Base-by-base conservation (phyloP, 2,329 filamentous ascomycete species). In the Fusarium sp. region DNA sequence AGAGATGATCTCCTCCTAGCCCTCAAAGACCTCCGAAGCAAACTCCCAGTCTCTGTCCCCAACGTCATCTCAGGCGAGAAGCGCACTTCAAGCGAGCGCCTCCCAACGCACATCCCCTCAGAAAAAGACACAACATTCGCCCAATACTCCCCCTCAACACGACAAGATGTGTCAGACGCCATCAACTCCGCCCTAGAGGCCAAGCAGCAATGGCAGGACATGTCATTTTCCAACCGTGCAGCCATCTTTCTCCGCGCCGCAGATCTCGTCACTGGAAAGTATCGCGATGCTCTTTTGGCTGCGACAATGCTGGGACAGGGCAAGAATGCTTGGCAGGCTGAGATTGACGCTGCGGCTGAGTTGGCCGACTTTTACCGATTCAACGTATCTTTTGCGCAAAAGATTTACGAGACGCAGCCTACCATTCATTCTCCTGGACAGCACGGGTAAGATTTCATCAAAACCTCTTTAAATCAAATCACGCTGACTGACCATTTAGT, bases 261-360 rank as follows among this genome's bases (percentile, higher is more conserved):
- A 22, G 95, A 98, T 80, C 87, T 98, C 70, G 90, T 98, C 74
- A 87, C 93, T 60, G 92, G 90, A 72, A 98, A 98, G 85, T 98
- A 98, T 85, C 90, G 96, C 80, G 97, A 97, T 83, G 94, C 98
- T 64, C 90, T 98, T 77, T 96, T 98, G 93, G 95, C 96, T 7
- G 91, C 94, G 38, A 98, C 96, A 6, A 98, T 98, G 91, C 86
- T 97, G 24, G 96, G 96, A 66, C 96, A 98, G 84, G 96, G 96
- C 78, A 98, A 98, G 89, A 98, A 98, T 82, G 94, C 94, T 36
- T 98, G 94, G 94, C 96, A 98, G 84, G 96, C 96, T 17, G 96
- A 98, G 87, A 98, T 98, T 73, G 96, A 98, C 82, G 89, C 95
- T 42, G 95, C 95, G n/a, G 96, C 95, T 8, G 96, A 98, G 87